Evolutionary conservation across 805 yeast genomes (phyloP).

Genomic region (Kuraishia floccosa): DNA sequence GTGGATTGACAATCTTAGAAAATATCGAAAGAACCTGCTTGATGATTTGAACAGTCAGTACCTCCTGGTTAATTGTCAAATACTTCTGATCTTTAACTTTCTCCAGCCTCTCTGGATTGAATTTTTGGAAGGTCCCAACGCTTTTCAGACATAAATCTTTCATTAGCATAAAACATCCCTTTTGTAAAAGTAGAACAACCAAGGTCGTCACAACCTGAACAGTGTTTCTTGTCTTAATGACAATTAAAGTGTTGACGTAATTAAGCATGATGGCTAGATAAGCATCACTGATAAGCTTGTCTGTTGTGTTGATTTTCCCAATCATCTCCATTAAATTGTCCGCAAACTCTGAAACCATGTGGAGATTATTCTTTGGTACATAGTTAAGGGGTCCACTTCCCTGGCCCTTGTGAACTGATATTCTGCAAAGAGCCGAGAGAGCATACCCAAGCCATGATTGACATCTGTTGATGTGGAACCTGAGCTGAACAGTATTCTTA

Average conservation of each 20-base stretch:
- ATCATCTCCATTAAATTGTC: slow-evolving; percentile 9
- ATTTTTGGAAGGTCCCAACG: background rate
- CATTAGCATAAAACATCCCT: slow-evolving; percentile 29
- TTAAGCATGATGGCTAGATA: slow-evolving; percentile 14
- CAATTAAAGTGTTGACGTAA: slow-evolving; percentile 12
- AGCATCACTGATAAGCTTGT: slow-evolving; percentile 12
- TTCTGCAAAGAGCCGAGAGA: slow-evolving; percentile 16
- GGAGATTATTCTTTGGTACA: slow-evolving; percentile 15
- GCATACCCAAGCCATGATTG: slow-evolving; percentile 27
- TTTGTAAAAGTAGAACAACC: slow-evolving; percentile 37
- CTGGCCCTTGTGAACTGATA: slow-evolving; percentile 27
- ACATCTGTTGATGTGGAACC: slow-evolving; percentile 36
- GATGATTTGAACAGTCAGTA: no score
- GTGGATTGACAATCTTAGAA: slow-evolving; percentile 29
- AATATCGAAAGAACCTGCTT: slow-evolving; percentile 30
- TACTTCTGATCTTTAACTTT: no score
- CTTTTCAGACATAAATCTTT: slow-evolving; percentile 7
- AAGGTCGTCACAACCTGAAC: slow-evolving; percentile 26
- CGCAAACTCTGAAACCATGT: slow-evolving; percentile 13
- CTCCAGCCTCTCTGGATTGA: background rate
- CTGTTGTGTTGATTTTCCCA: slow-evolving; percentile 8
- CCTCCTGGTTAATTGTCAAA: no score
- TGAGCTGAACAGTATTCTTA: slow-evolving; percentile 49
- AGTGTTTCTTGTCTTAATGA: slow-evolving; percentile 11
- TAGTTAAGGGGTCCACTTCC: slow-evolving; percentile 20